phyloP scores from a whole-genome alignment of 768 basidiomycete species.

The Strobilomyces echinocephalus region DNA sequence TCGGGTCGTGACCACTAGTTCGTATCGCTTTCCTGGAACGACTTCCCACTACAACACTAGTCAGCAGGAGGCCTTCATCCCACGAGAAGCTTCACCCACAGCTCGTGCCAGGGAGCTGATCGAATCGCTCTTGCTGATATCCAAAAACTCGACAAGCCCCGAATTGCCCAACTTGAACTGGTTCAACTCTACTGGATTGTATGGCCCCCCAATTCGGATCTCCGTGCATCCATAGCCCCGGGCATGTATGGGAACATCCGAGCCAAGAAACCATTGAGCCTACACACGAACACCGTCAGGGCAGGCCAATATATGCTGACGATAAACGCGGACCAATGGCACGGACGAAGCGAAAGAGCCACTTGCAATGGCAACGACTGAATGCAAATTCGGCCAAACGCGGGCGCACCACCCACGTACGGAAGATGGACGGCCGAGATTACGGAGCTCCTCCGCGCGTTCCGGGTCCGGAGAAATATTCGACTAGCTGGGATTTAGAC shows the following conservation, averaged over 20 bases:
- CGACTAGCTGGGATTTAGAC: not conserved
- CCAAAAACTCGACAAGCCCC: not conserved
- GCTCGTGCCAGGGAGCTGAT: not conserved
- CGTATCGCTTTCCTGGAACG: not conserved
- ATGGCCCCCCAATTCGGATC: not conserved
- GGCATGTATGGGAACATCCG: not conserved
- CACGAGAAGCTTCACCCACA: too few relatives aligned
- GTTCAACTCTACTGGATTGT: not conserved
- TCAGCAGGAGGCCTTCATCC: too few relatives aligned
- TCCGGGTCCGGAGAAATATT: slow-evolving; percentile 1
- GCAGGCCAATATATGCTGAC: not conserved
- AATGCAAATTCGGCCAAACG: not conserved
- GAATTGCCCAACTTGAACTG: not conserved
- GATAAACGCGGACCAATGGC: not conserved
- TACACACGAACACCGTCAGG: not conserved
- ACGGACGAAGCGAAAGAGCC: too few relatives aligned
- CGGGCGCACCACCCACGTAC: slow-evolving; percentile 11
- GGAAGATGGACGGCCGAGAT: not conserved
- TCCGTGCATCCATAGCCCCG: not conserved
- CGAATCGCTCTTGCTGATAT: not conserved
- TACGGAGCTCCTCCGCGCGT: slow-evolving; percentile 11
- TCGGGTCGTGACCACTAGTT: not conserved
- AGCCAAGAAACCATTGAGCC: not conserved
- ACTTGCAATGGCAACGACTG: too few relatives aligned
- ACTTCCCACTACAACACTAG: not conserved